A percentile compares a stretch with the other conserved stretches of the same genome.
phyloP scores from a whole-genome alignment of 805 yeast genomes.

The Naumovozyma castellii region DNA sequence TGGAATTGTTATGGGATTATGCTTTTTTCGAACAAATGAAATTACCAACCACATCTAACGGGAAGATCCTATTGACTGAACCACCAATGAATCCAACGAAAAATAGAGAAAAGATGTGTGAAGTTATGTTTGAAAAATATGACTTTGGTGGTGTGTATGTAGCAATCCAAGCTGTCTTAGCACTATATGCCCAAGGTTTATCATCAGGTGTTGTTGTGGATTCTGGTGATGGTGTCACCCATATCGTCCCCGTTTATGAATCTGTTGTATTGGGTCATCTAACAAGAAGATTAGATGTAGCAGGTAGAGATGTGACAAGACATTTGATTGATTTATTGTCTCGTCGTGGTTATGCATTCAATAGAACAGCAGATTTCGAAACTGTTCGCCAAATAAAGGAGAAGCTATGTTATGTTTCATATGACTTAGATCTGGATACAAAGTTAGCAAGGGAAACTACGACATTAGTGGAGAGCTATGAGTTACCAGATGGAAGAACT shows the following conservation, averaged over 20 bases:
- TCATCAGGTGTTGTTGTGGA: constrained; percentile 97
- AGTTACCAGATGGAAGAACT: constrained; percentile 92
- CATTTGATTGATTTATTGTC: constrained; percentile 82
- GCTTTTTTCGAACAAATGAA: constrained; percentile 89
- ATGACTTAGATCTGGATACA: constrained; percentile 83
- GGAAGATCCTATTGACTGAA: constrained; percentile 82
- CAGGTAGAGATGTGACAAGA: constrained; percentile 97
- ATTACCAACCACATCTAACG: constrained; percentile 62
- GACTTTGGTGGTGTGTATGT: constrained; percentile 89
- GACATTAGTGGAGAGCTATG: constrained; percentile 80
- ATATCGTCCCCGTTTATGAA: constrained; percentile 95
- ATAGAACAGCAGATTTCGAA: constrained; percentile 97
- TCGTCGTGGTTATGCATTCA: constrained; percentile 95
- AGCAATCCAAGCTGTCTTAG: constrained; percentile 96
- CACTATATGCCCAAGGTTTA: constrained; percentile 92
- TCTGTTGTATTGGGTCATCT: constrained; percentile 91
- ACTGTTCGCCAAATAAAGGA: constrained; percentile 97
- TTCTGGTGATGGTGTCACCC: constrained; percentile 91
- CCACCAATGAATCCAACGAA: constrained; percentile 96
- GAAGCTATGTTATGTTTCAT: constrained; percentile 88
- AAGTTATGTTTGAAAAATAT: constrained; percentile 88
- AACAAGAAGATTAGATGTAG: constrained; percentile 88
- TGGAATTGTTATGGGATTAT: constrained; percentile 97
- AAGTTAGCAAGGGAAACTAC: constrained; percentile 91
- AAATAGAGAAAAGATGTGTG: constrained; percentile 87